Evolutionary conservation across 768 basidiomycete species (phyloP).

Genomic region (Daedaleopsis nitida): DNA sequence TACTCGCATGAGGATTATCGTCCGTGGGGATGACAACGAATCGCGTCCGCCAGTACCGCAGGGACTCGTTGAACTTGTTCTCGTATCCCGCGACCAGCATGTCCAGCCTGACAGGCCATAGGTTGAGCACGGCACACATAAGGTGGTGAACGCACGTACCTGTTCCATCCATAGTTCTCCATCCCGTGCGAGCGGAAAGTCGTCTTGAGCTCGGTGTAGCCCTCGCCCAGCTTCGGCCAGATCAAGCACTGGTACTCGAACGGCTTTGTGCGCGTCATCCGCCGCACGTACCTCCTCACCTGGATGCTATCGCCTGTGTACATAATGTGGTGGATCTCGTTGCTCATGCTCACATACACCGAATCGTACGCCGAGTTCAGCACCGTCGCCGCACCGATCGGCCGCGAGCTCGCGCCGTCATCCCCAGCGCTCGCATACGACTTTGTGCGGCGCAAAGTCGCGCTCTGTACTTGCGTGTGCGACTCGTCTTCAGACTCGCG

Average conservation of each 20-base stretch:
- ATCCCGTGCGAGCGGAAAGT: conserved; percentile 77
- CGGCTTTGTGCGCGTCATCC: conserved; percentile 62
- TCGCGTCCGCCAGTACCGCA: conserved; percentile 92
- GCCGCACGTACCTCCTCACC: conserved; percentile 82
- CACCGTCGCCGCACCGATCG: conserved; percentile 66
- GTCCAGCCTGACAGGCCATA: conserved; percentile 55
- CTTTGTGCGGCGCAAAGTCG: conserved; percentile 48
- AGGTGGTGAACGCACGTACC: conserved; percentile 43
- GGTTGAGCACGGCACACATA: not conserved
- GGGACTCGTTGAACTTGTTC: conserved; percentile 74
- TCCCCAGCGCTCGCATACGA: conserved; percentile 57
- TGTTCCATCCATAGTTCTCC: conserved; percentile 86
- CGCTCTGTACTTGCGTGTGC: conserved; percentile 24
- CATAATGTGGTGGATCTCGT: conserved; percentile 91
- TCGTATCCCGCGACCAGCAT: conserved; percentile 87
- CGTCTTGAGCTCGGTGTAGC: conserved; percentile 79
- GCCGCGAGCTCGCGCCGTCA: conserved; percentile 53
- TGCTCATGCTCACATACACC: conserved; percentile 91
- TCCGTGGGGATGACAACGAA: conserved; percentile 90
- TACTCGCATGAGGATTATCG: conserved; percentile 58
- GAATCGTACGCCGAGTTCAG: conserved; percentile 63
- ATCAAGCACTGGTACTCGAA: conserved; percentile 87
- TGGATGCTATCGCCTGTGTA: conserved; percentile 92
- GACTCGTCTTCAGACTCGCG: conserved; percentile 31
- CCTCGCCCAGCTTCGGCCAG: conserved; percentile 89